Conservation (phyloP, 106 monocot genomes). For the Hemerocallis citrina region DNA sequence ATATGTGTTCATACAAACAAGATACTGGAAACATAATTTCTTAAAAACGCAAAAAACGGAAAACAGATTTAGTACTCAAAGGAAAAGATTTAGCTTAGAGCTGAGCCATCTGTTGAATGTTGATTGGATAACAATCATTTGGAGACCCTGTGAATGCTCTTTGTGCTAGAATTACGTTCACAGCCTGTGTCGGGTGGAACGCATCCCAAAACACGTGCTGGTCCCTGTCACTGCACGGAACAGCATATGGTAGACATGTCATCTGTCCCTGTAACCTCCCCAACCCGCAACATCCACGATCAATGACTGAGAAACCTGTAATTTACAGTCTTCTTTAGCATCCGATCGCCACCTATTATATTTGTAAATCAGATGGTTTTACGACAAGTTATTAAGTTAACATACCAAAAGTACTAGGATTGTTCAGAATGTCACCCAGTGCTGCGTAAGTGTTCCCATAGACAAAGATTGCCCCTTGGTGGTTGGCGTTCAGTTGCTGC, state of each 20-base stretch:
- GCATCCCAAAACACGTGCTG: conserved; percentile 65
- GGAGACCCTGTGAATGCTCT: conserved; percentile 39
- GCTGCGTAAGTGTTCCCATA: conserved; percentile 74
- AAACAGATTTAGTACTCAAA: too few species aligned
- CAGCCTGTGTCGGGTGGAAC: conserved; percentile 62
- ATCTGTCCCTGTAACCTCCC: conserved; percentile 34
- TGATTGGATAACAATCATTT: conserved; percentile 46
- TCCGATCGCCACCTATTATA: too few species aligned
- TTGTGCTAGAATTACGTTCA: conserved; percentile 40
- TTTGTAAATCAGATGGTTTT: too few species aligned
- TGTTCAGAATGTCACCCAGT: conserved; percentile 63
- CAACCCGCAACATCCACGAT: conserved; percentile 49
- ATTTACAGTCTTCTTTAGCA: not conserved
- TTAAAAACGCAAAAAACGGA: too few species aligned
- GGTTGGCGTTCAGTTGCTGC: conserved; percentile 48
- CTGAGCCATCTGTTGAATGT: conserved; percentile 49
- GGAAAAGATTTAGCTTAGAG: conserved; percentile 9
- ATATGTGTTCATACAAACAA: too few species aligned
- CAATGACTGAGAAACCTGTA: conserved; percentile 44
- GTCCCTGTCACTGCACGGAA: conserved; percentile 33
- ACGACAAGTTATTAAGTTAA: too few species aligned
- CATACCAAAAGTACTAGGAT: conserved; percentile 50
- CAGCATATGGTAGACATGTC: conserved; percentile 31
- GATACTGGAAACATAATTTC: too few species aligned
- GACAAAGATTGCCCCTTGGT: conserved; percentile 46